Base-by-base conservation (phyloP, 2,329 filamentous ascomycete species). In the Neospermospora avenae region DNA sequence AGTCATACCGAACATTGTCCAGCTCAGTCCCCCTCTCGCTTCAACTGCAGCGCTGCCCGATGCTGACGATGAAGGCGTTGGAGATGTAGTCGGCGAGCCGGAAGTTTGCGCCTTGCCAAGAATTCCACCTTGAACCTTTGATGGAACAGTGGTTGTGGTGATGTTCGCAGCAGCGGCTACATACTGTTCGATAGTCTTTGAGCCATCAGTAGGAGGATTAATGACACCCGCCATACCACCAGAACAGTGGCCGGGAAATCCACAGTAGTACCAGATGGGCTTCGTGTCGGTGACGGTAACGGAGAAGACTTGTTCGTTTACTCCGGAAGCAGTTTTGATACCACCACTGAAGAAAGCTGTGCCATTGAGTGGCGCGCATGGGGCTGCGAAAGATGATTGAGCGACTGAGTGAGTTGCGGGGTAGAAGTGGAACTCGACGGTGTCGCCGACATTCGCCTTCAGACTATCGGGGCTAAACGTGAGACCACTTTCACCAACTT, bases 341-440 rank as follows among this genome's bases (percentile, higher is more conserved):
- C 45, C 48, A 1, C 69, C 69, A 42, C 64, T 67, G 55, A 60
- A 70, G 59, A 69, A 70, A 18, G 58, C 58, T 16, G 71, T 70
- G 20, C 62, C 58, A 34, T 68, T 57, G 18, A 70, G 52, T 16
- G 73, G 74, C 18, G 53, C 28, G 60, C 74, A 76, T 7, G 74
- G 74, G 3, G 61, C 63, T 16, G 63, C 67, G 49, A 75, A 76
- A 34, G 66, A 65, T 18, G 69, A 69, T 64, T 77, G 73, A 2
- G 74, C 76, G 44, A 84, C 74, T 18, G 77, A 77, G 76, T 84
- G 82, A 73, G 80, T 81, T 60, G 65, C 69, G 8, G 81, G 77
- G 63, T 77, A 78, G 75, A 80, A 84, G 68, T 81, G 78, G 74
- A 79, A 85, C 73, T 84, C 80, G 59, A 85, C 70, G 3, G 80